Percentiles rank a stretch among this genome's conserved stretches.
Evolutionary conservation across 1,139 yeast species (phyloP).

Genomic region (Debaryomycetaceae sp.): DNA sequence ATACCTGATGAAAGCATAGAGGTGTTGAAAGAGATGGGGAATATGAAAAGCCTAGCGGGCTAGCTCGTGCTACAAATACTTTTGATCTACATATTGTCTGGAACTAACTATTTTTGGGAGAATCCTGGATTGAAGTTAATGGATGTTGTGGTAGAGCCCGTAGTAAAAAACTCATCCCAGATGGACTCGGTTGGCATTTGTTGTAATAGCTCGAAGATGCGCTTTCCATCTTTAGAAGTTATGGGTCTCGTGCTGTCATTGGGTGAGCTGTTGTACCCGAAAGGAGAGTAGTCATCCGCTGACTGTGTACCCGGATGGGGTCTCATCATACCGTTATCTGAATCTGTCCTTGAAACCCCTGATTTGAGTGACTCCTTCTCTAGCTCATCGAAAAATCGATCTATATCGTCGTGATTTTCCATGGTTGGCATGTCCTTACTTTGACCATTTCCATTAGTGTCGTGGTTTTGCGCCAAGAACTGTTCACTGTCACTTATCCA

Average conservation of each 20-base stretch:
- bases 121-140: conserved; percentile 3
- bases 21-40: conserved; percentile 12
- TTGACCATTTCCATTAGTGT: background rate
- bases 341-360: conserved; percentile 7
- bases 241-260: conserved; percentile 4
- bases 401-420: conserved; percentile 23
- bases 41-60: conserved; percentile 9
- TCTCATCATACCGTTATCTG: background rate
- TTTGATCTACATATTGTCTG: conserved; percentile 1
- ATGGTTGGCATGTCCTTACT: background rate
- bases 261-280: conserved; percentile 2
- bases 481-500: conserved; percentile 19
- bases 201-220: conserved; percentile 57
- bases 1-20: conserved; percentile 10
- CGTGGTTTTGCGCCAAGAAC: background rate
- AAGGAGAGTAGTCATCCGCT: background rate
- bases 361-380: conserved; percentile 28
- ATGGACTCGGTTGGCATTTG: conserved; percentile 68
- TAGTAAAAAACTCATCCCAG: conserved; percentile 73
- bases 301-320: background rate
- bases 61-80: conserved; percentile 3
- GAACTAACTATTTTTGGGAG: background rate
- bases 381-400: conserved; percentile 42
- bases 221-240: conserved; percentile 44
- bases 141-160: conserved; percentile 10